phyloP scores from a whole-genome alignment of 1,284 basidiomycete genomes.

The Rugosomyces carneus region DNA sequence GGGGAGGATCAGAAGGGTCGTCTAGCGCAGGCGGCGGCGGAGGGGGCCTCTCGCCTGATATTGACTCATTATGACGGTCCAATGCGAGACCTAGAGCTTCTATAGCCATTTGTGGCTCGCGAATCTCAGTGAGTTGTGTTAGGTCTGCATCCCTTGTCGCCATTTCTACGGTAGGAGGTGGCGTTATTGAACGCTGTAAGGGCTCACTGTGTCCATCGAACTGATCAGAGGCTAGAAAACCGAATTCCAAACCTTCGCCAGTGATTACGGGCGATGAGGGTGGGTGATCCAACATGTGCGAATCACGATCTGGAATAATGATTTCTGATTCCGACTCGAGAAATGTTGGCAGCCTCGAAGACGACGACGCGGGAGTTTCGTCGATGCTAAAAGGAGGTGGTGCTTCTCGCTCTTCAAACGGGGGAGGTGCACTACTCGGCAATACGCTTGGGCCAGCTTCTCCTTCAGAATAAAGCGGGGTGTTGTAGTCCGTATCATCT shows the following conservation, averaged over 20 bases:
- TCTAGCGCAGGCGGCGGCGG: constrained; percentile 78
- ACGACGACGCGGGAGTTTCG: constrained; percentile 48
- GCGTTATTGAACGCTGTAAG: constrained; percentile 51
- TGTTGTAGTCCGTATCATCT: constrained; percentile 55
- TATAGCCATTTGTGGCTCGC: constrained; percentile 45
- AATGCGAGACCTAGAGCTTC: constrained; percentile 54
- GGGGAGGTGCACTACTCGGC: constrained; percentile 60
- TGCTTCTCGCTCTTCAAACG: constrained; percentile 75
- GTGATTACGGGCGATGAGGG: constrained; percentile 36
- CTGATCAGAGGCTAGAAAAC: constrained; percentile 60
- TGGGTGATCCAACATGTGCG: constrained; percentile 29
- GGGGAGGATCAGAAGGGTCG: constrained; percentile 79
- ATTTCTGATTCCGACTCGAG: constrained; percentile 73
- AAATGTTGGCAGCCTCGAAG: constrained; percentile 58
- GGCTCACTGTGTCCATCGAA: constrained; percentile 74
- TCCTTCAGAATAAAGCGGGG: constrained; percentile 58
- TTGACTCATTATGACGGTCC: constrained; percentile 41
- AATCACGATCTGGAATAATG: constrained; percentile 44
- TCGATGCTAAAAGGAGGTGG: constrained; percentile 71
- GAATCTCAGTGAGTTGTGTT: constrained; percentile 54
- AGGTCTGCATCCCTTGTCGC: constrained; percentile 60
- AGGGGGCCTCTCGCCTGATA: constrained; percentile 45
- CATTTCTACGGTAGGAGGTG: constrained; percentile 68
- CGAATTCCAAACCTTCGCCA: constrained; percentile 70
- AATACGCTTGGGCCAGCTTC: constrained; percentile 69